Evolutionary conservation across 2,329 filamentous ascomycete genomes (phyloP), one percentile per base, ranked within the genome.

Genomic region (Orbilia brochopaga): DNA sequence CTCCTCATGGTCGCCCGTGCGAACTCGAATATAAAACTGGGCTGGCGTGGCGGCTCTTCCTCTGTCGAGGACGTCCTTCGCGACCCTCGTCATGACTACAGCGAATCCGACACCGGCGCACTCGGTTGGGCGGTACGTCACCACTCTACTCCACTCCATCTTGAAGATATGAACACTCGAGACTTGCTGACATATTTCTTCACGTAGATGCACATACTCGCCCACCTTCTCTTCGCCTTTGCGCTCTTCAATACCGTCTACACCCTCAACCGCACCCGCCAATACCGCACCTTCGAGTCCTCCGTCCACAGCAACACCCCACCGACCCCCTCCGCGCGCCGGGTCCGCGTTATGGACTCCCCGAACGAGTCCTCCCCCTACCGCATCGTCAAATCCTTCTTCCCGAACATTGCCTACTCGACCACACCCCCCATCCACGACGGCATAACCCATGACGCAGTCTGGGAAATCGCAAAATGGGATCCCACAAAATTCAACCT

Each of bases 401-500:
- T 96, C 35, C 83, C 86, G 1, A 81, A 85, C 24, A 86, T 76
- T 40, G 53, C 69, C 5, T 70, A 75, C 30, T 56, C 57, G 21
- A 64, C 74, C 21, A 51, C 73, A 27, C 59, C 75, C 53, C 44
- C 59, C 48, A 59, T 62, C 90, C 97, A 79, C 91, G 93, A 0
- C 89, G 94, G 78, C 86, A 88, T 64, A 85, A 85, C 24, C 85
- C 88, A 73, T 27, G 66, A 73, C 10, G 92, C 99, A 79, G 94
- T 99, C 8, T 99, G 94, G 94, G 92, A 99, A 80, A 81, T 99
- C 55, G 86, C 89, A 1, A 85, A 97, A 5, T 99, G 94, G 94
- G 92, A 97, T 78, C 94, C 95, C 35, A 85, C 93, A 52, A 91
- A 92, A 1, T 84, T 96, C 37, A 91, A 87, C 51, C 81, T 97